A percentile compares a stretch with the other conserved stretches of the same genome.
These are phyloP conservation scores for Fragaria vesca DNA, from an alignment of 306 rosid species.

Conservation along the genomic window DNA sequence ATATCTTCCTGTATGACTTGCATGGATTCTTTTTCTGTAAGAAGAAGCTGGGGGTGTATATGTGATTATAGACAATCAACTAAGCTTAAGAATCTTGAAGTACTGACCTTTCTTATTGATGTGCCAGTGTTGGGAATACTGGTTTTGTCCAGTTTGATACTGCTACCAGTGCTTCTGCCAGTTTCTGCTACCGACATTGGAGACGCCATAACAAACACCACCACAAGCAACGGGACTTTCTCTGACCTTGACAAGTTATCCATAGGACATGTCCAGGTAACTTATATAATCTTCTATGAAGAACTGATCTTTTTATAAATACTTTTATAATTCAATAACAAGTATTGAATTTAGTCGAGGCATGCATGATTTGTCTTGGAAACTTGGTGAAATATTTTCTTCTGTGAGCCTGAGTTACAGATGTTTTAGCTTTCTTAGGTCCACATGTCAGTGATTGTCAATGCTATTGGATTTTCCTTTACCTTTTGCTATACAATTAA, in stretches of 20 bases:
- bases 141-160: constrained; percentile 59
- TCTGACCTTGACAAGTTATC: constrained; percentile 67
- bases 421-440: background rate
- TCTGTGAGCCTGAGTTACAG: background rate
- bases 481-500: background rate
- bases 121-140: constrained; percentile 69
- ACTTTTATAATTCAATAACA: background rate
- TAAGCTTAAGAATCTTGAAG: background rate
- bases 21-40: background rate
- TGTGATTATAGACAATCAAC: background rate
- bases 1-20: background rate
- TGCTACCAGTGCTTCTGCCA: constrained; percentile 84
- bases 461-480: background rate
- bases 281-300: constrained; percentile 11
- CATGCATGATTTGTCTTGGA: background rate
- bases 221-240: constrained; percentile 54
- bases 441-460: background rate
- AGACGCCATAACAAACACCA: background rate
- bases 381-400: background rate
- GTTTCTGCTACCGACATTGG: constrained; percentile 58
- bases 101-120: constrained; percentile 21
- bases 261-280: constrained; percentile 64
- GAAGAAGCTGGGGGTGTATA: background rate
- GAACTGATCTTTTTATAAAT: background rate
- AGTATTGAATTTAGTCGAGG: background rate